Percentiles rank a stretch among this genome's conserved stretches.
These are phyloP conservation scores for Fusarium multiceps DNA, from an alignment of 2,329 filamentous ascomycete genomes.

Conservation along the genomic window DNA sequence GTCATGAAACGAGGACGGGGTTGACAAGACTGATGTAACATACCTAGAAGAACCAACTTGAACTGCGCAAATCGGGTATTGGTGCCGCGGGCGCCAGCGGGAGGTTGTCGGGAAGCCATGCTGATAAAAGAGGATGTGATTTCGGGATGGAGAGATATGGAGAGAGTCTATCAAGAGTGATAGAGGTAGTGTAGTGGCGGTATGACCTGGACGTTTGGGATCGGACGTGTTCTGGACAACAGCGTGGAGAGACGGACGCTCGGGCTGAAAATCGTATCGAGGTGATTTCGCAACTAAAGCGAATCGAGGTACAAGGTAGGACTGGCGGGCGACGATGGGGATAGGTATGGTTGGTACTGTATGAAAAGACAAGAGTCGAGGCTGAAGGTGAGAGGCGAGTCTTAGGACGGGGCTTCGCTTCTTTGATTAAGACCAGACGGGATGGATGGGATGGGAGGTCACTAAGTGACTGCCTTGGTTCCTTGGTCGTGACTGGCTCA, in stretches of 20 bases:
- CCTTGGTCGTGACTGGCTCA: conserved; percentile 38
- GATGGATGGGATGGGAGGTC: conserved; percentile 31
- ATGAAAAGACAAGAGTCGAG: conserved; percentile 35
- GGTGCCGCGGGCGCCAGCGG: conserved; percentile 69
- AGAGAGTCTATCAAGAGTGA: conserved; percentile 27
- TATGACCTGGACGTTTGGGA: conserved; percentile 41
- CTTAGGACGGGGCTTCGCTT: conserved; percentile 37
- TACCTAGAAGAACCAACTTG: conserved; percentile 97
- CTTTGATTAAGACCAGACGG: conserved; percentile 38
- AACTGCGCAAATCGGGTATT: conserved; percentile 97
- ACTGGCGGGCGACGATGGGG: conserved; percentile 13
- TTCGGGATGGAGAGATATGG: conserved; percentile 38
- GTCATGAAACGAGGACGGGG: conserved; percentile 13
- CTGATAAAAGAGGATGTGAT: conserved; percentile 48
- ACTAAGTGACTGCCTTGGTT: conserved; percentile 41
- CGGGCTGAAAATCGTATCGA: conserved; percentile 32
- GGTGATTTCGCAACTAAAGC: conserved; percentile 15
- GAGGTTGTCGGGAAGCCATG: conserved; percentile 87
- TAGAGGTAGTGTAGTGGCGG: conserved; percentile 37
- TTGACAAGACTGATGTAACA: conserved; percentile 47
- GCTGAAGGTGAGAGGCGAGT: conserved; percentile 41
- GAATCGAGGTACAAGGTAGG: conserved; percentile 22
- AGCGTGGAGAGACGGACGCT: conserved; percentile 35
- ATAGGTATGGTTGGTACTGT: conserved; percentile 2
- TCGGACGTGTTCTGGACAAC: conserved; percentile 45